These are phyloP conservation scores for Ceratocystis papillata DNA, from an alignment of 2,329 filamentous ascomycete species.

Conservation along the genomic window DNA sequence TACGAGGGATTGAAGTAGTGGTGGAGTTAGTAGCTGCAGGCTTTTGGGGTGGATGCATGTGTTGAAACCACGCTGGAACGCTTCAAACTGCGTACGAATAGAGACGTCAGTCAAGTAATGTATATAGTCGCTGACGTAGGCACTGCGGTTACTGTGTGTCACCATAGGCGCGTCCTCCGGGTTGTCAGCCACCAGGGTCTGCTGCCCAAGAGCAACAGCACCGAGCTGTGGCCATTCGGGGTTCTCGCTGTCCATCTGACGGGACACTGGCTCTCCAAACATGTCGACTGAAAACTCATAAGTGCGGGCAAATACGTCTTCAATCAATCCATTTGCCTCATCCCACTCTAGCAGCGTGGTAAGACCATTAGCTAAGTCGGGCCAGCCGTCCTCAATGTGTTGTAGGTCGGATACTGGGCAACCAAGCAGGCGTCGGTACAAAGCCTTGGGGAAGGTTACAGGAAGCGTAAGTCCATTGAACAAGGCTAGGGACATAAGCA, in stretches of 20 bases:
- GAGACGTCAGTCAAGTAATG: slow-evolving; percentile 70
- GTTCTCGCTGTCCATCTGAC: slow-evolving; percentile 45
- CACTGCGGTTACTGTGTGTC: slow-evolving; percentile 64
- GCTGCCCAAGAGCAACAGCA: slow-evolving; percentile 23
- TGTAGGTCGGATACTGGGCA: slow-evolving; percentile 58
- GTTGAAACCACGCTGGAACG: slow-evolving; percentile 72
- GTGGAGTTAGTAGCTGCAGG: slow-evolving; percentile 59
- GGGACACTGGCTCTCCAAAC: slow-evolving; percentile 47
- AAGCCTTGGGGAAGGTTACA: slow-evolving; percentile 71
- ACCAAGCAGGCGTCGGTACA: slow-evolving; percentile 71
- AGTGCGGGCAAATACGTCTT: slow-evolving; percentile 70
- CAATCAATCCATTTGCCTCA: slow-evolving; percentile 61
- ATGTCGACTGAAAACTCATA: slow-evolving; percentile 69
- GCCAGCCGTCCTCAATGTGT: slow-evolving; percentile 81
- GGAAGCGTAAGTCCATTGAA: slow-evolving; percentile 91
- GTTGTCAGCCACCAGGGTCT: slow-evolving; percentile 32
- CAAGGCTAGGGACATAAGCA: slow-evolving; percentile 78
- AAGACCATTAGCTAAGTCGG: slow-evolving; percentile 64
- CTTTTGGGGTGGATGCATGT: slow-evolving; percentile 61
- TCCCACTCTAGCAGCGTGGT: slow-evolving; percentile 65
- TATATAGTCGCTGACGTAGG: slow-evolving; percentile 77
- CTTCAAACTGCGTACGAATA: slow-evolving; percentile 62
- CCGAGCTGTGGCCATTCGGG: slow-evolving; percentile 28
- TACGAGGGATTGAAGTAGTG: slow-evolving; percentile 62
- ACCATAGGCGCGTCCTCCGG: slow-evolving; percentile 57